Base-by-base conservation (phyloP, 495 filamentous ascomycete species). In the Lichina pygmaea region DNA sequence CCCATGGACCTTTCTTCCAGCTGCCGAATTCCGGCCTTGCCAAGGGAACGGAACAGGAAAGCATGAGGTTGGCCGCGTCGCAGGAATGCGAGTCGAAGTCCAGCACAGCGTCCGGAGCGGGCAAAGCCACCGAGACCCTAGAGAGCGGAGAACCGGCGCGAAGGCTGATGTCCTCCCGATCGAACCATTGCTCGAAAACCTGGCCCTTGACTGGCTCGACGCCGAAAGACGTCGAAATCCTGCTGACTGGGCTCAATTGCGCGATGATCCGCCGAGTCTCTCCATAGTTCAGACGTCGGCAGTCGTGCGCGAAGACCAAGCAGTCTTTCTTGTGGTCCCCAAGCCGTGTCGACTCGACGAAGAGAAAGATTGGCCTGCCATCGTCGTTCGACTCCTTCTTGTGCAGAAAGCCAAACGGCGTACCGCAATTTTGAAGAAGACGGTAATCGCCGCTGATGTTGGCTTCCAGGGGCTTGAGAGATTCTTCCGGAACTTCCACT, bases 271-370 rank as follows among this genome's bases (percentile, higher is more conserved):
- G 47, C 16, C 78, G 66, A 40, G 60, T 49, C 43, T 75, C 67
- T 34, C 77, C 69, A 11, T 63, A 62, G 12, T 71, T 59, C 6
- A 72, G 58, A 6, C 67, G 61, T 2, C 60, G 51, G 41, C 62
- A 66, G 7, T 71, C 60, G 7, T 62, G 44, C 1, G 76, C 66
- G 52, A 86, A 81, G 12, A 83, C 71, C 51, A 73, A 86, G 1
- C 53, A 52, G 54, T 86, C 80, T 4, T 67, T 41, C 0, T 58
- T 50, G 0, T 63, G 53, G 13, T 57, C 46, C 4, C 66, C 64
- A 9, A 64, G 57, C 36, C 60, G 64, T 3, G 59, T 56, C 0
- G 68, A 67, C 37, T 86, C 78, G 41, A 78, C 60, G 56, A 82
- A 83, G 15, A 86, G 58, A 48, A 68, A 86, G 6, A 78, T 33